These are phyloP conservation scores for Solanum etuberosum DNA, from an alignment of 257 asterid species.

Conservation along the genomic window DNA sequence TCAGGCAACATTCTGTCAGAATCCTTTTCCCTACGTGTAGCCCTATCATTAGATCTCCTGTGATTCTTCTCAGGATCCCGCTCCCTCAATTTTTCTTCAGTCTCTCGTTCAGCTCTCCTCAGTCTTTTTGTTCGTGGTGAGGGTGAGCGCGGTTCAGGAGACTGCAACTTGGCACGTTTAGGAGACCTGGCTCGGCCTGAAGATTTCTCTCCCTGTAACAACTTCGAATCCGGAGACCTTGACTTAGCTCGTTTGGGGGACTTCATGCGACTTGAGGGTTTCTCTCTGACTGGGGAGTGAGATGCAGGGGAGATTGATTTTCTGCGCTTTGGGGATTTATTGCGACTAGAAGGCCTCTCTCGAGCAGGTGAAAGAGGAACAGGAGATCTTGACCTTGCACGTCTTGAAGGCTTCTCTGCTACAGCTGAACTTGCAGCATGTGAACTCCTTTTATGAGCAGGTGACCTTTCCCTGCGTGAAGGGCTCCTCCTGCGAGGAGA, in stretches of 20 bases:
- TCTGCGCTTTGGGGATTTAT: constrained; percentile 35
- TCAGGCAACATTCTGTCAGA: constrained; percentile 25
- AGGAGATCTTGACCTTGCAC: constrained; percentile 36
- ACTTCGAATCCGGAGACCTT: constrained; percentile 28
- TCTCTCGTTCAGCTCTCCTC: constrained; percentile 41
- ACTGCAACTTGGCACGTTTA: constrained; percentile 14
- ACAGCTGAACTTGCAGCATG: constrained; percentile 26
- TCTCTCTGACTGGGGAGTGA: constrained; percentile 27
- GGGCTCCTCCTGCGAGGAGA: constrained; percentile 54
- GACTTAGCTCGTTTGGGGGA: constrained; percentile 31
- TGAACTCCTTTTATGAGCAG: constrained; percentile 42
- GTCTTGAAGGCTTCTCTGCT: constrained; percentile 30
- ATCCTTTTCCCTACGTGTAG: constrained; percentile 29
- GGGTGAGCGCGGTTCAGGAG: constrained; percentile 32
- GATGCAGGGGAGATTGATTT: constrained; percentile 38
- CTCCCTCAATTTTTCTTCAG: constrained; percentile 30
- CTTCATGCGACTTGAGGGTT: constrained; percentile 27
- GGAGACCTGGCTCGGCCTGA: constrained; percentile 14
- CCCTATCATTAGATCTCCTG: constrained; percentile 34
- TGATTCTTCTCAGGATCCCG: constrained; percentile 38
- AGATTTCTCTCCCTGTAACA: constrained; percentile 10
- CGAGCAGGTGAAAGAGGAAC: constrained; percentile 38
- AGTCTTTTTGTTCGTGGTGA: constrained; percentile 77
- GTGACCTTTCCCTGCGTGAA: constrained; percentile 50
- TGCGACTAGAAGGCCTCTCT: constrained; percentile 31